Base-by-base conservation (phyloP, 768 basidiomycete species). In the Mycena galopus region DNA sequence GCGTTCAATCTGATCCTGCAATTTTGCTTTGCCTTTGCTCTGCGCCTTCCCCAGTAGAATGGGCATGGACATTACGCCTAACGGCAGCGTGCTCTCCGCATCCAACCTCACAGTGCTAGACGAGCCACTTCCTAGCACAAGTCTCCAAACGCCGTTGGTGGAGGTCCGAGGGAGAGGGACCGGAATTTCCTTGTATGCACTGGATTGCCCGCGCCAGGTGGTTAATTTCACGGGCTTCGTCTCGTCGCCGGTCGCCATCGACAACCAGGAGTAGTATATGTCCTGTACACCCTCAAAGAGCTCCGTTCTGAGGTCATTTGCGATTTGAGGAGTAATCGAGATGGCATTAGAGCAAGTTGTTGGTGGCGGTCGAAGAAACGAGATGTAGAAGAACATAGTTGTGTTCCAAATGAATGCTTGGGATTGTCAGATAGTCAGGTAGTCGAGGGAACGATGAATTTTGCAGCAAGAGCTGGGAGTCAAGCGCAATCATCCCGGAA, bases 221-320 rank as follows among this genome's bases (percentile, higher is more conserved):
- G 95, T 96, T 35, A 97, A 80, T 75, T 96, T 95, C 21, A 73
- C 69, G 0, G 88, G 87, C 53, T 82, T 83, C 1, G 88, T 88
- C 56, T 78, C 78, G 2, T 77, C 77, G 71, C 55, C 23, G 33
- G 56, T 30, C 66, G 65, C 65, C 61, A 69, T 16, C 37, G 80
- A 78, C 32, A 80, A 80, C 95, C 95, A 97, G 29, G 88, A 82
- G 78, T 92, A 96, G 78, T 84, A 92, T 42, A 97, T 88, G 70
- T 95, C 92, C 67, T 88, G 85, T 1, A 86, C 80, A 21, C 79
- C 82, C 14, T 83, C 77, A 76, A 86, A 90, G 1, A 86, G 82
- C 79, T 96, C 96, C 37, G 96, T 97, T 35, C 96, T 89, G 27
- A 97, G 87, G 76, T 97, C 96, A 79, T 98, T 97, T 33, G 92